Base-by-base conservation (phyloP, 371 early-diverging fungal genomes). In the Circinella umbellata region DNA sequence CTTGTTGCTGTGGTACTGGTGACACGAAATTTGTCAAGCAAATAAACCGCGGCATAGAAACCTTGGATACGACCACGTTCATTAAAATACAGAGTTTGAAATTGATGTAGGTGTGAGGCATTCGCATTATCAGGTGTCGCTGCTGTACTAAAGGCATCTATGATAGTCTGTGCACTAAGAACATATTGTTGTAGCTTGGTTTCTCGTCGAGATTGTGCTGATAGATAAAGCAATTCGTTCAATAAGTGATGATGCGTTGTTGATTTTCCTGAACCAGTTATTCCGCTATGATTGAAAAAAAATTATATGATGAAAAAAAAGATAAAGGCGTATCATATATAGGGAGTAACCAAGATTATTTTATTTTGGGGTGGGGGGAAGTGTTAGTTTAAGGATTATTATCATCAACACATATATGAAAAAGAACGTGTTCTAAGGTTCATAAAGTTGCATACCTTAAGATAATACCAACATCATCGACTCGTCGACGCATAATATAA, bases 11-110 rank as follows among this genome's bases (percentile, higher is more conserved):
- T 61, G 38, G 68, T 69, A 10, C 77, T 73, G 11, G 90, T 88
- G 17, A 93, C 84, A 59, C 93, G 86, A 67, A 84, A 82, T 48
- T 92, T 89, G 75, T 97, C 96, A 42, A 98, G 86, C 48, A 94
- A 80, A 72, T 90, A 97, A 10, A 91, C 86, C 38, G 94, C 86
- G n/a, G 91, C 69, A 73, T 91, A 90, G 9, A 88, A 84, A 59
- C 97, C 96, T 38, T 88, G 79, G 68, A 98, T 89, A 35, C 87
- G 88, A 11, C 96, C 94, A 35, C 86, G 80, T 47, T 84, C 87
- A 76, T 90, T 87, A 76, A 95, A 96, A 76, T 94, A 94, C 38
- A 94, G 78, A 67, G 94, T 93, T 47, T 91, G 89, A 78, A 91
- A 95, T 70, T 90, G 84, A 18, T 86, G 93, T 74, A 84, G 87